Percentiles rank a stretch among this genome's conserved stretches.
These are phyloP conservation scores for Isatis lusitanica DNA, from an alignment of 441 rosid genomes.

Conservation along the genomic window DNA sequence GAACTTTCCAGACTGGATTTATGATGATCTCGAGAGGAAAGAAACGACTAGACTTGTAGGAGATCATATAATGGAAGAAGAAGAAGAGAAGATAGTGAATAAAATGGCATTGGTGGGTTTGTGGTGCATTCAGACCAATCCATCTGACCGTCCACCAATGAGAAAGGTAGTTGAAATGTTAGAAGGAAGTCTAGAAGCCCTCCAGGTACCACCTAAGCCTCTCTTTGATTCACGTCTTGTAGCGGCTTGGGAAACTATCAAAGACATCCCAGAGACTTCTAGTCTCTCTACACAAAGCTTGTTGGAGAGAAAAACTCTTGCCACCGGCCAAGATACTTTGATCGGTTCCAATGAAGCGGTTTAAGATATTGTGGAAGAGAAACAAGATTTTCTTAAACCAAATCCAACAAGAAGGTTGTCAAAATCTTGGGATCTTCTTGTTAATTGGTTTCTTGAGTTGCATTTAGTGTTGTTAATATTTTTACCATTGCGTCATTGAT, in stretches of 20 bases:
- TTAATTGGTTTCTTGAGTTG: too few species aligned
- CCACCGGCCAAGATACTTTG: neutral
- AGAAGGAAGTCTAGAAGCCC: slow-evolving; percentile 37
- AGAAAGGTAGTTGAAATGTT: slow-evolving; percentile 46
- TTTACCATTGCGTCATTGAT: too few species aligned
- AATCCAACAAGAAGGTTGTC: too few species aligned
- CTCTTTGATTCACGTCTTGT: slow-evolving; percentile 3
- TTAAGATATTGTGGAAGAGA: too few species aligned
- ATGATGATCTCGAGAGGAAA: slow-evolving; percentile 26
- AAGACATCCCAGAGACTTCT: slow-evolving; percentile 3
- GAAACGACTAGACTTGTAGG: neutral
- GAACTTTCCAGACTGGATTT: slow-evolving; percentile 43
- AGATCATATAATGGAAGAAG: neutral
- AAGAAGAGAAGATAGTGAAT: slow-evolving; percentile 39
- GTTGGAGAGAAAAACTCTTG: neutral
- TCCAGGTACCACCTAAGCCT: slow-evolving; percentile 51
- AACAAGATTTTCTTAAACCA: too few species aligned
- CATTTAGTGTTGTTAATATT: too few species aligned
- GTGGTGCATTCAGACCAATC: slow-evolving; percentile 50
- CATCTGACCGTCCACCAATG: slow-evolving; percentile 49
- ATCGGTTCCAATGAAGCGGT: neutral
- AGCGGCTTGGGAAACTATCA: neutral
- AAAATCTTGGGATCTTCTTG: too few species aligned
- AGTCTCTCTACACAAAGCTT: neutral
- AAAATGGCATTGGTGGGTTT: slow-evolving; percentile 46